phyloP scores from a whole-genome alignment of 768 basidiomycete species.

The Lactarius sp. region DNA sequence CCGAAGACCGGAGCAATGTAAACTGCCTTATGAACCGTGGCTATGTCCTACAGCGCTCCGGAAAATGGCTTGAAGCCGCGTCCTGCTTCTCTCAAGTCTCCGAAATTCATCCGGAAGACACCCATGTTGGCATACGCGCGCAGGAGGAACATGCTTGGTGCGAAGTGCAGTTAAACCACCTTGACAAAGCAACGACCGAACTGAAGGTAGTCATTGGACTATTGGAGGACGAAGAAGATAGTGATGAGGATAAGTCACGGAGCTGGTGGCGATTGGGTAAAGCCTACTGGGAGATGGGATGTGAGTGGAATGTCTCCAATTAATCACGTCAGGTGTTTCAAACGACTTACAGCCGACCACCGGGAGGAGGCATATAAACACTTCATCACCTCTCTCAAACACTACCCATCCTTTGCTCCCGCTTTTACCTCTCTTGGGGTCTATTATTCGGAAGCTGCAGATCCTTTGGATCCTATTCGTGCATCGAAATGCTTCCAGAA shows the following conservation, averaged over 20 bases:
- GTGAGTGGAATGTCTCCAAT: conserved; percentile 39
- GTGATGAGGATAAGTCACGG: conserved; percentile 60
- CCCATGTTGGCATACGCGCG: conserved; percentile 52
- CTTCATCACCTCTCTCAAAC: conserved; percentile 78
- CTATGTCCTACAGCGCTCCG: conserved; percentile 59
- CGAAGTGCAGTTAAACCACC: conserved; percentile 46
- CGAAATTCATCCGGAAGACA: conserved; percentile 42
- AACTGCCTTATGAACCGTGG: conserved; percentile 69
- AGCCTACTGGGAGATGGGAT: conserved; percentile 65
- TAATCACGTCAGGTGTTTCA: not conserved
- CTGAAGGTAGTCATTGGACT: conserved; percentile 46
- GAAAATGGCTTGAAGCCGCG: conserved; percentile 65
- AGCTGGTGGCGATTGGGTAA: conserved; percentile 84
- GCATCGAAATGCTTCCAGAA: conserved; percentile 97
- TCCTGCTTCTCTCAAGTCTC: conserved; percentile 56
- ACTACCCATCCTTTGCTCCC: conserved; percentile 71
- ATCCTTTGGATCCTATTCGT: conserved; percentile 74
- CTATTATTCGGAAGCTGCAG: conserved; percentile 69
- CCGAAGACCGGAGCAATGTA: conserved; percentile 55
- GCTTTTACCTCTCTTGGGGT: conserved; percentile 92
- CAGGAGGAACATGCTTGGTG: conserved; percentile 88
- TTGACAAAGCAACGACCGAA: conserved; percentile 42
- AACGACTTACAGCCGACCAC: conserved; percentile 36
- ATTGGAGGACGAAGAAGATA: conserved; percentile 43
- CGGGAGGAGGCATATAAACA: conserved; percentile 66